phyloP scores from a whole-genome alignment of 2,329 filamentous ascomycete species.

The Fusarium tanahbumbuense region DNA sequence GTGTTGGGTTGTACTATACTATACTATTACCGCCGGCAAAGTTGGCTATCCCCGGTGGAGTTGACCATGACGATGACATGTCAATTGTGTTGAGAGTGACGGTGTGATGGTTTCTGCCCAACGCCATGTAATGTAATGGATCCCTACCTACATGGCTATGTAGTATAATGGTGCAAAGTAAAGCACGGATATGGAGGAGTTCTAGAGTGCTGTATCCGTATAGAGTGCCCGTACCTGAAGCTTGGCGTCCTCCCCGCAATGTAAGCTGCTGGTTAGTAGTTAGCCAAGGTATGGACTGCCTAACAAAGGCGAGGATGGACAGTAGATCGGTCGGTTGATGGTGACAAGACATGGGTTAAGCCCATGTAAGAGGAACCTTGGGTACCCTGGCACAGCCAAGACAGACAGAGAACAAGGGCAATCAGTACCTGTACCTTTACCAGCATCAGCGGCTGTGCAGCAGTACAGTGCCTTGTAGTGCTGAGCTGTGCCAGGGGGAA shows the following conservation, averaged over 20 bases:
- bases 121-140: slow-evolving; percentile 3
- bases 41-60: background rate
- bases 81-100: slow-evolving; percentile 17
- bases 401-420: slow-evolving; percentile 12
- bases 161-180: background rate
- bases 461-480: background rate
- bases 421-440: background rate
- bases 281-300: background rate
- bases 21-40: slow-evolving; percentile 7
- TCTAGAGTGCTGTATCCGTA: background rate
- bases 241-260: slow-evolving; percentile 25
- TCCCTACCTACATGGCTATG: background rate
- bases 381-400: background rate
- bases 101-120: slow-evolving; percentile 41
- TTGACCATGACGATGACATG: slow-evolving; percentile 2
- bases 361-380: slow-evolving; percentile 16
- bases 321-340: slow-evolving; percentile 34
- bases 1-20: slow-evolving; percentile 1
- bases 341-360: slow-evolving; percentile 18
- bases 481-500: slow-evolving; percentile 12
- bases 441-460: background rate
- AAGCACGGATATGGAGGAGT: background rate
- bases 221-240: background rate
- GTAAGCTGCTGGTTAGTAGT: background rate
- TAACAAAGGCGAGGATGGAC: slow-evolving; percentile 28